phyloP scores from a whole-genome alignment of 768 basidiomycete genomes.

The Calocybe cyanea region DNA sequence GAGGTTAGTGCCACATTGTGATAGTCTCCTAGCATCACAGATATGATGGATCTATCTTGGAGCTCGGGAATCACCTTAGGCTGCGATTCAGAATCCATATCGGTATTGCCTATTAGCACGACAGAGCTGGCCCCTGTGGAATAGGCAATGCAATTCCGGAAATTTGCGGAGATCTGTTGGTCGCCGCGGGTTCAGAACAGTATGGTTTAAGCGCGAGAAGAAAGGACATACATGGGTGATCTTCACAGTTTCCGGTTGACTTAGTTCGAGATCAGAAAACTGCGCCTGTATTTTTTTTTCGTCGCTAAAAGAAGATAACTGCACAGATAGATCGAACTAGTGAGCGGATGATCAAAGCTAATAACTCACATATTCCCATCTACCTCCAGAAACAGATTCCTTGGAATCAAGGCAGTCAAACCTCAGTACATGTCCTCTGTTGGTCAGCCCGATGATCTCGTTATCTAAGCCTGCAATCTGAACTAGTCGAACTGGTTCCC shows the following conservation, averaged over 20 bases:
- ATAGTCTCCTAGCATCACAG: constrained; percentile 89
- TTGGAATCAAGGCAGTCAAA: constrained; percentile 47
- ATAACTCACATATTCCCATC: constrained; percentile 70
- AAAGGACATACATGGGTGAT: constrained; percentile 74
- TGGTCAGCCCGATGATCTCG: constrained; percentile 76
- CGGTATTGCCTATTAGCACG: constrained; percentile 64
- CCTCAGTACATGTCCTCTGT: constrained; percentile 72
- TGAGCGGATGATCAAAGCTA: background rate
- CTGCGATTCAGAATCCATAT: constrained; percentile 35
- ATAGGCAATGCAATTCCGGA: constrained; percentile 76
- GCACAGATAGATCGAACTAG: background rate
- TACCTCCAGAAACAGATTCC: constrained; percentile 29
- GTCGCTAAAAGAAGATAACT: constrained; percentile 79
- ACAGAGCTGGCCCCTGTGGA: constrained; percentile 68
- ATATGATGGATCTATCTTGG: constrained; percentile 77
- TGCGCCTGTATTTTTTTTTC: constrained; percentile 40
- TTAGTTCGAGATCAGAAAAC: constrained; percentile 12
- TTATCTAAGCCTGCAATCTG: constrained; percentile 79
- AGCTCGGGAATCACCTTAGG: constrained; percentile 71
- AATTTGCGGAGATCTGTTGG: constrained; percentile 80
- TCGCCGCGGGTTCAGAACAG: background rate
- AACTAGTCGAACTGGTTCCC: constrained; percentile 46
- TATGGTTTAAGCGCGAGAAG: background rate
- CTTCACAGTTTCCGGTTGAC: constrained; percentile 42
- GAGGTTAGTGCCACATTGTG: constrained; percentile 85